A percentile compares a stretch with the other conserved stretches of the same genome.
Conservation (phyloP, 768 basidiomycete genomes). For the Astraeus odoratus region DNA sequence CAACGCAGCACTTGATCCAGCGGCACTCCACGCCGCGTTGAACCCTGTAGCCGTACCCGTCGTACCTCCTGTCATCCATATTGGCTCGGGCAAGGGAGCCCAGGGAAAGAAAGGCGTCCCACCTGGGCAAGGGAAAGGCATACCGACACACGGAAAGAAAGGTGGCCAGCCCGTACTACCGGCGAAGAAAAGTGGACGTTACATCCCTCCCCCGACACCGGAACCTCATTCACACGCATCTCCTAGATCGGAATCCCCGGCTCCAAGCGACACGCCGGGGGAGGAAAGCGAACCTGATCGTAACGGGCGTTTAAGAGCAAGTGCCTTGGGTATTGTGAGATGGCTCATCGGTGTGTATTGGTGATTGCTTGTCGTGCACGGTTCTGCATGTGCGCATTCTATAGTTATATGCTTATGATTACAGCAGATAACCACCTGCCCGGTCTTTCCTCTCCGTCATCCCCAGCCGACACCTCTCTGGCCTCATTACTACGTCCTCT, state of each 20-base stretch:
- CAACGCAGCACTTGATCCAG: conserved; percentile 53
- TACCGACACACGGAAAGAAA: conserved; percentile 13
- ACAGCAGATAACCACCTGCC: not conserved
- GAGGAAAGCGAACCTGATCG: conserved; percentile 70
- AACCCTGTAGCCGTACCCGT: conserved; percentile 45
- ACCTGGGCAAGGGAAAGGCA: conserved; percentile 5
- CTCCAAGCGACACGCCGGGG: conserved; percentile 26
- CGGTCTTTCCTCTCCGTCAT: not conserved
- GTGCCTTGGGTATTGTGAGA: conserved; percentile 56
- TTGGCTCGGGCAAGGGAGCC: not conserved
- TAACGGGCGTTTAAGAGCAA: conserved; percentile 60
- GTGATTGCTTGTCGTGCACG: conserved; percentile 1
- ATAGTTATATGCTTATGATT: not conserved
- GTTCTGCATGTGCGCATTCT: not conserved
- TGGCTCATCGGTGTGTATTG: conserved; percentile 53
- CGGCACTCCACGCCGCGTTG: conserved; percentile 47
- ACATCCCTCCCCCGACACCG: conserved; percentile 24
- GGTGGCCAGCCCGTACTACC: conserved; percentile 16
- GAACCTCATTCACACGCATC: conserved; percentile 22
- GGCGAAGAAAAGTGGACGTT: conserved; percentile 27
- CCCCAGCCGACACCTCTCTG: not conserved
- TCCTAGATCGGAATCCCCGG: conserved; percentile 12
- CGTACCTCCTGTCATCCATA: not conserved
- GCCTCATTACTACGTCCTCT: conserved; percentile 2
- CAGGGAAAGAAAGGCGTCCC: conserved; percentile 4